phyloP scores from a whole-genome alignment of 1,284 basidiomycete species.

The Exsudoporus floridanus region DNA sequence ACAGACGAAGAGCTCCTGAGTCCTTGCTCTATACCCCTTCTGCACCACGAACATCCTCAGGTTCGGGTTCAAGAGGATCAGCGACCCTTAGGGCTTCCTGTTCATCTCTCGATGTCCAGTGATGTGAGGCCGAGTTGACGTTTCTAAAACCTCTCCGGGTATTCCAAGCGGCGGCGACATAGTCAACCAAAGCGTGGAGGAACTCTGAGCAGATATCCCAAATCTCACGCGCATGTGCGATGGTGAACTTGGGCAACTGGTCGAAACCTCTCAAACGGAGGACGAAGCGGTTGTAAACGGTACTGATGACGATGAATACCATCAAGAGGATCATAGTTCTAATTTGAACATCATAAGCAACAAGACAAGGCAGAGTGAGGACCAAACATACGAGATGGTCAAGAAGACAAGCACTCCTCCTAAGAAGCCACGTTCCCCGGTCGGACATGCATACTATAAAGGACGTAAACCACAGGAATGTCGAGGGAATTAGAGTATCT shows the following conservation, averaged over 20 bases:
- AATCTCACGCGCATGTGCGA: conserved; percentile 32
- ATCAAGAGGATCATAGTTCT: conserved; percentile 56
- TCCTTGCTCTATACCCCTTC: background rate
- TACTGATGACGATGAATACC: conserved; percentile 58
- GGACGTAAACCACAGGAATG: background rate
- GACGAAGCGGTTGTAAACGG: conserved; percentile 68
- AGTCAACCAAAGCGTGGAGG: conserved; percentile 15
- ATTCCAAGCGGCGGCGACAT: conserved; percentile 13
- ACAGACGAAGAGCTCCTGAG: conserved; percentile 4
- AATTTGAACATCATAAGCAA: background rate
- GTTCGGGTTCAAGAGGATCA: conserved; percentile 27
- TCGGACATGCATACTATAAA: conserved; percentile 62
- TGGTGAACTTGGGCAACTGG: conserved; percentile 65
- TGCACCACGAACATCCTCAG: conserved; percentile 2
- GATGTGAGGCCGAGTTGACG: conserved; percentile 29
- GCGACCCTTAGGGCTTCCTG: conserved; percentile 27
- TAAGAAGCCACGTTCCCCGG: conserved; percentile 49
- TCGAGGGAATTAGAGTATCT: conserved; percentile 18
- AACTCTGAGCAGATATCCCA: conserved; percentile 26
- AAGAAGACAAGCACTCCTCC: conserved; percentile 55
- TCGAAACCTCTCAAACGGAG: conserved; percentile 61
- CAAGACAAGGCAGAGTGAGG: background rate
- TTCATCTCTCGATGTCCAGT: conserved; percentile 35
- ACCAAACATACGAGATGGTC: conserved; percentile 48
- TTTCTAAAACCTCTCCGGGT: conserved; percentile 16